A percentile compares a stretch with the other conserved stretches of the same genome.
phyloP scores from a whole-genome alignment of 192 early-diverging fungal species.

The Dissophora globulifera region DNA sequence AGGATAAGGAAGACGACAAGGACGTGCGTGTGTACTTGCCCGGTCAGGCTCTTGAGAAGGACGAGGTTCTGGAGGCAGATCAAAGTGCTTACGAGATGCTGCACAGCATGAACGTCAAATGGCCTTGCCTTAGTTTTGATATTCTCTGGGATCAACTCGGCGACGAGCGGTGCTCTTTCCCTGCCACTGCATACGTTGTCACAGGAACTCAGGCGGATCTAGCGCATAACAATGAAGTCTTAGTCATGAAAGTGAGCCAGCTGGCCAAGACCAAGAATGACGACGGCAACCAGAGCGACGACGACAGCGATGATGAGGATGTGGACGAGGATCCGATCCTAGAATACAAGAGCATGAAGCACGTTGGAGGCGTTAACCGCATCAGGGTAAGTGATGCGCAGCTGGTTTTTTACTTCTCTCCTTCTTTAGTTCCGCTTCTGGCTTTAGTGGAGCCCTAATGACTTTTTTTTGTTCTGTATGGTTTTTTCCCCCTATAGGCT shows the following conservation, averaged over 20 bases:
- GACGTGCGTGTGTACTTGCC: conserved; percentile 89
- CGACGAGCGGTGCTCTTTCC: conserved; percentile 80
- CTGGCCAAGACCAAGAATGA: conserved; percentile 94
- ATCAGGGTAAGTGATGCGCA: conserved; percentile 65
- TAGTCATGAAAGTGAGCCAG: conserved; percentile 96
- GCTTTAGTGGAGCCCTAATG: neutral
- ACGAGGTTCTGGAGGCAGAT: conserved; percentile 94
- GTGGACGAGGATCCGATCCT: conserved; percentile 96
- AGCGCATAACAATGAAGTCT: conserved; percentile 87
- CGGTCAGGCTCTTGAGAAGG: conserved; percentile 85
- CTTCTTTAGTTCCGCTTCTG: neutral
- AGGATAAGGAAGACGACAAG: conserved; percentile 63
- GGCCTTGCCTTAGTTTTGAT: conserved; percentile 98
- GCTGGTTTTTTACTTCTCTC: neutral
- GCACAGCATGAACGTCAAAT: conserved; percentile 90
- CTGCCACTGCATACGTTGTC: conserved; percentile 91
- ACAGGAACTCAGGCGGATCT: conserved; percentile 93
- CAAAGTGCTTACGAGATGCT: conserved; percentile 97
- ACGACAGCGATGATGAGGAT: conserved; percentile 80
- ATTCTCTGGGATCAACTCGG: conserved; percentile 90
- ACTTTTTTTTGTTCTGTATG: neutral
- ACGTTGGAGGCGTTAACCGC: conserved; percentile 93
- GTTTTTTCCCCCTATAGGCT: conserved; percentile 32
- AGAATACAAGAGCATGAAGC: conserved; percentile 84
- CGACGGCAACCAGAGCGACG: conserved; percentile 80